Conservation (phyloP, 768 basidiomycete species). For the Rhizopogon rudus region DNA sequence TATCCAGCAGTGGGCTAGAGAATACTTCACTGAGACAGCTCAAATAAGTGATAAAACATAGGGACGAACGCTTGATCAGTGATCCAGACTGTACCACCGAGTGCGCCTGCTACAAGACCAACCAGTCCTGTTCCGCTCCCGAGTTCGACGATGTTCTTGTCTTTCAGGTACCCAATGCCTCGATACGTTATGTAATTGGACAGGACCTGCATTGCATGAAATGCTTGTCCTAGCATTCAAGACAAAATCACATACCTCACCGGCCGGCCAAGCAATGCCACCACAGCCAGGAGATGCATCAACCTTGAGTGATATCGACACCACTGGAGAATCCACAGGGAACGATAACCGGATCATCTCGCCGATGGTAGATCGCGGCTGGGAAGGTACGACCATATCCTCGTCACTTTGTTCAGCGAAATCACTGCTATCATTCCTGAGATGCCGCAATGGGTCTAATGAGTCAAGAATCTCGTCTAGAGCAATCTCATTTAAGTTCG, state of each 20-base stretch:
- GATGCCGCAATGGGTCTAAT: constrained; percentile 58
- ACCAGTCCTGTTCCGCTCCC: constrained; percentile 92
- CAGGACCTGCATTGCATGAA: constrained; percentile 51
- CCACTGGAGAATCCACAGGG: constrained; percentile 9
- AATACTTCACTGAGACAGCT: constrained; percentile 8
- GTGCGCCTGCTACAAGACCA: constrained; percentile 73
- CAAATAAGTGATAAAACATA: constrained; percentile 7
- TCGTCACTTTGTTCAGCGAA: constrained; percentile 16
- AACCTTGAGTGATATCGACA: constrained; percentile 46
- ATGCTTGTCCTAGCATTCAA: constrained; percentile 3
- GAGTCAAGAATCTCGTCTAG: constrained; percentile 51
- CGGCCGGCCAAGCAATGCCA: constrained; percentile 90
- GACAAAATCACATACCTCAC: constrained; percentile 51
- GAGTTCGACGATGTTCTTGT: constrained; percentile 69
- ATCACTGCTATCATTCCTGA: constrained; percentile 37
- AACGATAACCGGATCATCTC: constrained; percentile 44
- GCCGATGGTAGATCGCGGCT: constrained; percentile 45
- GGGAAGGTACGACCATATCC: constrained; percentile 44
- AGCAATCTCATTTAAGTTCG: constrained; percentile 30
- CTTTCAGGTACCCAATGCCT: constrained; percentile 42
- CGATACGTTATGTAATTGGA: constrained; percentile 66
- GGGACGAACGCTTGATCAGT: constrained; percentile 86
- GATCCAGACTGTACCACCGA: constrained; percentile 68
- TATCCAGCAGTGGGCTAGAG: constrained; percentile 64
- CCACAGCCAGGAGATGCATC: constrained; percentile 89